These are phyloP conservation scores for Jackrogersella minutella DNA, from an alignment of 495 filamentous ascomycete species.

Conservation along the genomic window DNA sequence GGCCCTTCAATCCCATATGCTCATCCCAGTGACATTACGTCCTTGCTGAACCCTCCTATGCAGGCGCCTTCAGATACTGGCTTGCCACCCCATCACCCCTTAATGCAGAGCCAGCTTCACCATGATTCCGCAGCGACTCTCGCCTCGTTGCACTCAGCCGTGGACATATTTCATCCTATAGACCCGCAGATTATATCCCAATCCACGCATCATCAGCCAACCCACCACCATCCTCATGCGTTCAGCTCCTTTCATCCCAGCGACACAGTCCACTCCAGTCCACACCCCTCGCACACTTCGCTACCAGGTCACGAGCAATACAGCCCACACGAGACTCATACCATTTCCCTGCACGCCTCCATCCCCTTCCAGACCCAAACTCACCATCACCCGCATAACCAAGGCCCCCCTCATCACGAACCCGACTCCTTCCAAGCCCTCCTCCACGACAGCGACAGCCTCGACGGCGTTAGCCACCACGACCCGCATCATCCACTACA, in stretches of 20 bases:
- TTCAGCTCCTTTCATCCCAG: slow-evolving; percentile 34
- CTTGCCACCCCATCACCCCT: slow-evolving; percentile 41
- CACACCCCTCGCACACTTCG: slow-evolving; percentile 30
- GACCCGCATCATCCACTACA: too few species aligned
- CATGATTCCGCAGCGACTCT: slow-evolving; percentile 43
- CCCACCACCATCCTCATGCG: slow-evolving; percentile 29
- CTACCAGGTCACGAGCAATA: slow-evolving; percentile 28
- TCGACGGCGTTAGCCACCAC: slow-evolving; percentile 10
- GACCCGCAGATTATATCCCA: slow-evolving; percentile 62
- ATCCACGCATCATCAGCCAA: slow-evolving; percentile 31
- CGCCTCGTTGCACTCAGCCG: slow-evolving; percentile 35
- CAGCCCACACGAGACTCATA: slow-evolving; percentile 30
- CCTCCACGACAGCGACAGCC: slow-evolving; percentile 47
- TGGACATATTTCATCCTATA: slow-evolving; percentile 55
- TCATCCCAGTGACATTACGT: slow-evolving; percentile 50
- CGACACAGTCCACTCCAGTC: slow-evolving; percentile 25
- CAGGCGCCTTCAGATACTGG: slow-evolving; percentile 42
- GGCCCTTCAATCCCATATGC: slow-evolving; percentile 45
- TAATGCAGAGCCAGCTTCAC: slow-evolving; percentile 40
- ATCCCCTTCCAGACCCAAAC: slow-evolving; percentile 31
- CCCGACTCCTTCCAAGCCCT: slow-evolving; percentile 54
- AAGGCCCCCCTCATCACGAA: slow-evolving; percentile 33
- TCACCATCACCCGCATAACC: slow-evolving; percentile 39
- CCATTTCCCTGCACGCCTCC: slow-evolving; percentile 13
- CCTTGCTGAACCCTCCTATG: slow-evolving; percentile 40